phyloP scores from a whole-genome alignment of 208 protist genomes.

The Herpetomonas samuelpessoai region DNA sequence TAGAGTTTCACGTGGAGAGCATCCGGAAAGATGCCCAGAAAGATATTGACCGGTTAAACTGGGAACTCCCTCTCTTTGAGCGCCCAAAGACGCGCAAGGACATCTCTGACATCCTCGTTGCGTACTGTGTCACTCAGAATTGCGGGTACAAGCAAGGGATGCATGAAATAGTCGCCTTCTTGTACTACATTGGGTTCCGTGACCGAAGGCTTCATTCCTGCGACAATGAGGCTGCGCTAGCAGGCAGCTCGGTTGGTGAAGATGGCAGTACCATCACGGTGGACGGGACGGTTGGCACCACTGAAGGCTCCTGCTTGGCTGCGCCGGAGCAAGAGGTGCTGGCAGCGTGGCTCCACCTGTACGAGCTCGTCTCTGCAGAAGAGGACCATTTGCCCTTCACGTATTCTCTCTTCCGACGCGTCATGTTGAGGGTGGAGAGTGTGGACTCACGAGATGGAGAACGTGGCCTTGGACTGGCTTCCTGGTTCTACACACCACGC shows the following conservation, averaged over 20 bases:
- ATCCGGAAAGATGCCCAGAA: constrained; percentile 42
- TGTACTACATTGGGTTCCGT: constrained; percentile 54
- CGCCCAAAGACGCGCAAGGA: constrained; percentile 23
- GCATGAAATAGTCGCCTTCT: constrained; percentile 88
- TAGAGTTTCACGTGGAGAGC: constrained; percentile 41
- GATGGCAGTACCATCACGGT: constrained; percentile 2
- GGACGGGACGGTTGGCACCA: background rate
- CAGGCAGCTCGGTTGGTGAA: background rate
- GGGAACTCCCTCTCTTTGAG: constrained; percentile 51
- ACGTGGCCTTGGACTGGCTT: constrained; percentile 25
- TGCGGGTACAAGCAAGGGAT: constrained; percentile 88
- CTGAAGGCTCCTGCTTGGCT: background rate
- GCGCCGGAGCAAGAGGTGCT: background rate
- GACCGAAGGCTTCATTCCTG: constrained; percentile 20
- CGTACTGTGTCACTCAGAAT: constrained; percentile 51
- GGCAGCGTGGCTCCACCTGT: background rate
- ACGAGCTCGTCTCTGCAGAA: background rate
- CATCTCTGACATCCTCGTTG: constrained; percentile 50
- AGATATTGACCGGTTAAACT: constrained; percentile 70
- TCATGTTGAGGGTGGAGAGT: constrained; percentile 25
- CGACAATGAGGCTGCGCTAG: too few relatives aligned
- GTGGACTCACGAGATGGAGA: background rate
- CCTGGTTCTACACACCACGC: constrained; percentile 47
- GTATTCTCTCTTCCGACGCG: constrained; percentile 40
- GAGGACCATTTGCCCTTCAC: background rate